Evolutionary conservation across 2,329 filamentous ascomycete species (phyloP).

Genomic region (Aureobasidium sp.): DNA sequence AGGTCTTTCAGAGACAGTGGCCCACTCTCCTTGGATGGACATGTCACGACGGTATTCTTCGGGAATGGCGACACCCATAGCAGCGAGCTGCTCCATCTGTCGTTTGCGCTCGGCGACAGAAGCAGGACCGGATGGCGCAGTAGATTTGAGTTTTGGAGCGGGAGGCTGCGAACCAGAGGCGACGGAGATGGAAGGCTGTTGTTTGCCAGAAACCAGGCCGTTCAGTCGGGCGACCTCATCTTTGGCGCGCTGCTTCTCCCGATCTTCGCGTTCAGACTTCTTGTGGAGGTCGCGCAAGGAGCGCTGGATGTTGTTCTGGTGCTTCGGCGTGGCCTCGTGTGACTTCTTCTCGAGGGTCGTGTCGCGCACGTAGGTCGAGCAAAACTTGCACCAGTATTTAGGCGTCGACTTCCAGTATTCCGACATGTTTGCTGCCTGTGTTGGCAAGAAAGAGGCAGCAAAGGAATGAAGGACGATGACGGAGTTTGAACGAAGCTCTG

Average conservation of each 20-base stretch:
- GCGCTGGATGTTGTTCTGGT: slow-evolving; percentile 66
- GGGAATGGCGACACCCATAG: slow-evolving; percentile 79
- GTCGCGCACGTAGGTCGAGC: slow-evolving; percentile 82
- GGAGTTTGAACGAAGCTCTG: slow-evolving; percentile 2
- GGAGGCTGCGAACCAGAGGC: slow-evolving; percentile 29
- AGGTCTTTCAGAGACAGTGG: slow-evolving; percentile 51
- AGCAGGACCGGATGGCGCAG: slow-evolving; percentile 34
- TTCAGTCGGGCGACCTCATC: slow-evolving; percentile 82
- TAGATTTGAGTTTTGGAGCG: slow-evolving; percentile 22
- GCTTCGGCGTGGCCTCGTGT: slow-evolving; percentile 28
- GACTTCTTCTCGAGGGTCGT: slow-evolving; percentile 74
- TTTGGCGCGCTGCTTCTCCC: slow-evolving; percentile 74
- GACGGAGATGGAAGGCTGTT: slow-evolving; percentile 21
- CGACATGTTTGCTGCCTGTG: slow-evolving; percentile 54
- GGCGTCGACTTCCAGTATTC: slow-evolving; percentile 99
- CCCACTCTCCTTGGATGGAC: slow-evolving; percentile 87
- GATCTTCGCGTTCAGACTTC: slow-evolving; percentile 69
- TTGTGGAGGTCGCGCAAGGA: slow-evolving; percentile 85
- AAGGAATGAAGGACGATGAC: background rate
- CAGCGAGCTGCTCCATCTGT: slow-evolving; percentile 81
- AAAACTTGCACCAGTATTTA: slow-evolving; percentile 98
- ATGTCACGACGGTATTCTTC: slow-evolving; percentile 70
- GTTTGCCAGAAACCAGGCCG: slow-evolving; percentile 55
- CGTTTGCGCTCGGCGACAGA: slow-evolving; percentile 64
- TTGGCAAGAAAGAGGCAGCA: background rate